Evolutionary conservation across 306 rosid genomes (phyloP), one percentile per base, ranked within the genome.

Genomic region (Begonia peltatifolia): DNA sequence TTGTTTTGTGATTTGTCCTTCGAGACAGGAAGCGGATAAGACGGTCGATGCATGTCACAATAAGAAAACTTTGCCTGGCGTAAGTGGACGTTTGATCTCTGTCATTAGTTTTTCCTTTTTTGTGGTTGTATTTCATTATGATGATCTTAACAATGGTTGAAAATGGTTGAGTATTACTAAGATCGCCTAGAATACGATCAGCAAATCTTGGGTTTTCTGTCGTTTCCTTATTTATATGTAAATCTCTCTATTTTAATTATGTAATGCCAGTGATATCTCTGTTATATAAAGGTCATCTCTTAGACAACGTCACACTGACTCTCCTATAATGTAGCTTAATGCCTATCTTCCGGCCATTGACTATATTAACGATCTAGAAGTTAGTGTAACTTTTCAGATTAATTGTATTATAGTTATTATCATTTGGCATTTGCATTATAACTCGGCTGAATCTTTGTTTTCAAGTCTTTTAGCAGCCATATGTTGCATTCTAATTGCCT

Each of bases 11-110:
- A 86, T 81, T 52, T 90, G 96, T 74, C 93, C 99, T 41, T 83
- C 99, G 56, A 76, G 94, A 52, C 72, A 86, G 17, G 99, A 90
- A 63, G 99, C 99, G 6, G 99, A 90, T 71, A 90, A 86, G 61
- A 95, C 95, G 59, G 95, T 90, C 76, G 71, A 75, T 90, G 94
- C 93, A 12, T 90, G 95, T 72, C 95, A 90, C 59, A 90, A 86
- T 56, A 79, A 83, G 81, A 90, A 76, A 68, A 86, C 99, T 8
- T 54, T 90, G 22, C 88, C 95, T 9, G 99, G 99, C 92, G 85
- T 82, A 54, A 63, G 76, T 82, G 55, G 53, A 50, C 53, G 46
- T 58, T 53, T 47, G 58, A 55, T 55, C 48, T 47, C 55, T 56
- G 42, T 47, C 16, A 13, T 3, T 16, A 36, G 36, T 35, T 57